Percentiles rank a stretch among this genome's conserved stretches.
These are phyloP conservation scores for Rhodotorula sp. DNA, from an alignment of 1,284 basidiomycete species.

Conservation along the genomic window DNA sequence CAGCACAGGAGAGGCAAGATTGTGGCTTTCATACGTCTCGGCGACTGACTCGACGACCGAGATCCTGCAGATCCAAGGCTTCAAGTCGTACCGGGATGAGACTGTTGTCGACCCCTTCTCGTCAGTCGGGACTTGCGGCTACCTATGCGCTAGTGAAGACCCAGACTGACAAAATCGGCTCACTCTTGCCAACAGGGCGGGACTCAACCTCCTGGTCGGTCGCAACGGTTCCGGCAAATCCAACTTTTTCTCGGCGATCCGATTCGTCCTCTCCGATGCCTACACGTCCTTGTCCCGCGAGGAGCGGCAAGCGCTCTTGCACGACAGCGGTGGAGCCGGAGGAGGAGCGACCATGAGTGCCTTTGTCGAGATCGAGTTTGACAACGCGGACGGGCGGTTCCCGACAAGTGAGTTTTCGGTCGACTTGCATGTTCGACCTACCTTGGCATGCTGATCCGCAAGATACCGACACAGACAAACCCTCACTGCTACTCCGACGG, in stretches of 20 bases:
- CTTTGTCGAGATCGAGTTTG: constrained; percentile 64
- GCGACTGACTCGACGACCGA: neutral
- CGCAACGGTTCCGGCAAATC: constrained; percentile 94
- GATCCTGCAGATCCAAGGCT: constrained; percentile 73
- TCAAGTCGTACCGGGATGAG: constrained; percentile 83
- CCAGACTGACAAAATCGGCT: neutral
- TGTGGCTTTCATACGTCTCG: neutral
- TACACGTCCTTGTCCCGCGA: constrained; percentile 94
- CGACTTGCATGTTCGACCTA: too few relatives aligned
- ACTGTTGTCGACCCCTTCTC: constrained; percentile 57
- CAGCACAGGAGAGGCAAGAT: neutral
- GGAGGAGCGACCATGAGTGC: constrained; percentile 82
- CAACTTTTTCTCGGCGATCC: constrained; percentile 78
- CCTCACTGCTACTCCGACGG: constrained; percentile 78
- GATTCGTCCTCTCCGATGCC: constrained; percentile 95
- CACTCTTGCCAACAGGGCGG: constrained; percentile 59
- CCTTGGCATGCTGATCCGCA: neutral
- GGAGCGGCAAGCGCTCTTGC: constrained; percentile 85
- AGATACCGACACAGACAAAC: constrained; percentile 60
- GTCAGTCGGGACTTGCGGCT: constrained; percentile 3
- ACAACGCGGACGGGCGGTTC: constrained; percentile 43
- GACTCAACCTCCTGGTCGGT: constrained; percentile 90
- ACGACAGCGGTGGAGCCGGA: constrained; percentile 63
- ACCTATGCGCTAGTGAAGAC: neutral
- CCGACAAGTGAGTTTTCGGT: constrained; percentile 60